Base-by-base conservation (phyloP, 2,329 filamentous ascomycete genomes). In the Cylindrodendrum hubeiense region DNA sequence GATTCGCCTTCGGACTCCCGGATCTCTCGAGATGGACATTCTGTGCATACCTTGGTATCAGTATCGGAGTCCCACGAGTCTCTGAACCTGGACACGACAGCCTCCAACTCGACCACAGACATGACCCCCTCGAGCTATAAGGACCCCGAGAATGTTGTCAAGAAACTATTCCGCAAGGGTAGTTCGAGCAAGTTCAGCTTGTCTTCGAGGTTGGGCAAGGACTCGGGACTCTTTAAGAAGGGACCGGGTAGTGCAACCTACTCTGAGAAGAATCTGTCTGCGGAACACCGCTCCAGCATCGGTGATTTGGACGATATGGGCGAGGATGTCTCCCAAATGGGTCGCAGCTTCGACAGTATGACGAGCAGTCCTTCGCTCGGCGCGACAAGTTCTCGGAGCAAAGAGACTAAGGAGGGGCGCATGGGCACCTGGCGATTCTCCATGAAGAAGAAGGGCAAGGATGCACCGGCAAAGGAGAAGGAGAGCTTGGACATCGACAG, bases 151-250 rank as follows among this genome's bases (percentile, higher is more conserved):
- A 87, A 88, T 67, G 86, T 87, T 58, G 80, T 90, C 69, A 81
- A 85, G 74, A 87, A 90, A 75, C 81, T 91, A 52, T 86, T 91
- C 60, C 86, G 89, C 33, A 91, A 91, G 79, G 87, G 89, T 53
- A 90, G 87, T 75, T 89, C 88, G 7, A 85, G 87, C 77, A 91
- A 91, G 79, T 91, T 91, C 75, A 88, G 87, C 76, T 80, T 90
- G 64, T 85, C 88, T 13, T 88, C 87, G 52, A 77, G 87, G 63
- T 73, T 86, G 21, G 82, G 83, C 55, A 91, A 88, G 72, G 85
- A 87, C 50, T 83, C 84, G 28, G 76, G 80, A 10, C 77, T 87
- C 26, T 88, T 88, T 70, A 89, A 90, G 81, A 90, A 89, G 72
- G 86, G 85, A 3, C 81, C 85, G 6, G 84, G 87, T 51, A 89